These are phyloP conservation scores for Crithidia mellificae DNA, from an alignment of 208 protist species.

Conservation along the genomic window DNA sequence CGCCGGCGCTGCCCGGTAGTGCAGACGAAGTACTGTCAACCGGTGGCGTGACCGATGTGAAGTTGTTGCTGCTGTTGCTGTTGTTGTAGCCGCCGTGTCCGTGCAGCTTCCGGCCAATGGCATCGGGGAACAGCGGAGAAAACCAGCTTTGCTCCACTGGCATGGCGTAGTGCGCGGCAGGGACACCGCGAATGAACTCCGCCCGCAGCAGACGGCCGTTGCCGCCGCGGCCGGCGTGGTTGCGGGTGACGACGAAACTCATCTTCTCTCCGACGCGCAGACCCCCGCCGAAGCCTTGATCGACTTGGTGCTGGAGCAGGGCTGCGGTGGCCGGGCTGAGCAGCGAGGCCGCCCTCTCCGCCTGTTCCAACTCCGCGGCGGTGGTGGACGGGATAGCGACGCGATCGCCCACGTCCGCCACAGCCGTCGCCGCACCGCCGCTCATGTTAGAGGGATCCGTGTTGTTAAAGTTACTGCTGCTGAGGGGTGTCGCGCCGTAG, in stretches of 20 bases:
- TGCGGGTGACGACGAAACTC: conserved; percentile 65
- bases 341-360: conserved; percentile 37
- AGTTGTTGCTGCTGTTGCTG: too few relatives aligned
- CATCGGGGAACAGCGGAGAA: conserved; percentile 43
- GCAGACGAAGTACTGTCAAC: not conserved
- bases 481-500: not conserved
- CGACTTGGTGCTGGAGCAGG: conserved; percentile 54
- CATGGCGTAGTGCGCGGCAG: conserved; percentile 41
- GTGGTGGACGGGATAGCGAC: conserved; percentile 30
- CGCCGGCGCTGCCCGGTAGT: not conserved
- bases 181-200: conserved; percentile 62
- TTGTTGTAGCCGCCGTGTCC: not conserved
- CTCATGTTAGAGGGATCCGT: not conserved
- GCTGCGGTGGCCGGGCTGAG: conserved; percentile 47
- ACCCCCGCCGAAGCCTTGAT: conserved; percentile 36
- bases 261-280: conserved; percentile 42
- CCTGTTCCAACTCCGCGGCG: conserved; percentile 27
- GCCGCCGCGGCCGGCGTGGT: conserved; percentile 40
- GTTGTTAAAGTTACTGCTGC: not conserved
- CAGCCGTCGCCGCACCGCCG: not conserved
- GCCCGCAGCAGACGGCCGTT: conserved; percentile 62
- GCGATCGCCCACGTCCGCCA: conserved; percentile 21
- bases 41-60: too few relatives aligned
- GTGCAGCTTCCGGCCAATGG: conserved; percentile 31
- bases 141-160: conserved; percentile 80